Conservation (phyloP, 2,329 filamentous ascomycete species). For the Colletotrichum incanum region DNA sequence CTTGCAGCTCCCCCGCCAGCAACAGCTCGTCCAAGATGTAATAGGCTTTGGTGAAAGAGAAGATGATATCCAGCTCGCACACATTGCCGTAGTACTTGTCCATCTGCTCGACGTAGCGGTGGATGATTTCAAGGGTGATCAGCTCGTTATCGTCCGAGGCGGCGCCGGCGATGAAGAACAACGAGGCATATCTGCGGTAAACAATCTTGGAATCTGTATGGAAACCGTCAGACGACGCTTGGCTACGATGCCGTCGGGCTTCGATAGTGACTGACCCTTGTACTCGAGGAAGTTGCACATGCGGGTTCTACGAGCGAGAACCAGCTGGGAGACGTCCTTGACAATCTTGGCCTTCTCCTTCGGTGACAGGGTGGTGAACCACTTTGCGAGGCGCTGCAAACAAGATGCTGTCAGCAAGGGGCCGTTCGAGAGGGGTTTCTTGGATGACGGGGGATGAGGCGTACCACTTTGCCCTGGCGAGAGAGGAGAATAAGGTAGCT, state of each 20-base stretch:
- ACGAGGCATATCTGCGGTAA: slow-evolving; percentile 97
- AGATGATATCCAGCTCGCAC: slow-evolving; percentile 99
- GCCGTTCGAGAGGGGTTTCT: not conserved
- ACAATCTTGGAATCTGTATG: slow-evolving; percentile 93
- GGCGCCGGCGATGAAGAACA: slow-evolving; percentile 99
- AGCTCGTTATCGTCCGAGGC: slow-evolving; percentile 98
- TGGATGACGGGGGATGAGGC: slow-evolving; percentile 54
- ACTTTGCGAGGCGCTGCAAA: slow-evolving; percentile 93
- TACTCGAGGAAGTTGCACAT: slow-evolving; percentile 99
- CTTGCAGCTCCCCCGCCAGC: slow-evolving; percentile 95
- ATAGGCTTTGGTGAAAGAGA: slow-evolving; percentile 99
- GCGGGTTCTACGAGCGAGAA: slow-evolving; percentile 93
- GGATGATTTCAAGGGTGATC: slow-evolving; percentile 98
- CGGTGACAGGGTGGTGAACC: slow-evolving; percentile 98
- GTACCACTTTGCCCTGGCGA: slow-evolving; percentile 98
- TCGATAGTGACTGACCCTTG: slow-evolving; percentile 76
- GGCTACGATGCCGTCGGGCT: not conserved
- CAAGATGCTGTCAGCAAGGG: slow-evolving; percentile 9
- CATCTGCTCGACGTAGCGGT: slow-evolving; percentile 99
- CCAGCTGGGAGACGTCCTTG: slow-evolving; percentile 98
- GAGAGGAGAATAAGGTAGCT: slow-evolving; percentile 99
- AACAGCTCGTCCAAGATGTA: slow-evolving; percentile 98
- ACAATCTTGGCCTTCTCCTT: slow-evolving; percentile 99
- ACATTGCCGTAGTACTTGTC: slow-evolving; percentile 99
- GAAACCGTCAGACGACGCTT: slow-evolving; percentile 25